A percentile compares a stretch with the other conserved stretches of the same genome.
Evolutionary conservation across 371 early-diverging fungal genomes (phyloP).

Genomic region (Lichtheimia hyalospora): DNA sequence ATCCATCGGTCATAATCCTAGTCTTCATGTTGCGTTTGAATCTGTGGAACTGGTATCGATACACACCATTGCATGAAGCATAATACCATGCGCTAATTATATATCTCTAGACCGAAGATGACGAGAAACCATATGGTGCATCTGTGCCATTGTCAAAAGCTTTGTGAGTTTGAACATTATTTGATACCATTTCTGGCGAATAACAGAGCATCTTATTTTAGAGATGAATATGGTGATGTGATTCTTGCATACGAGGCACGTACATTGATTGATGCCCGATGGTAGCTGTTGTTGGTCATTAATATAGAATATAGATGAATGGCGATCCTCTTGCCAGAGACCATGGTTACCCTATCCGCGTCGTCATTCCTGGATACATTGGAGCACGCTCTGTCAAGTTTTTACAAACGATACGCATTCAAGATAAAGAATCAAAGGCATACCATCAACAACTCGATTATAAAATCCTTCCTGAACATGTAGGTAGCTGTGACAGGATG

Average conservation of each 20-base stretch:
- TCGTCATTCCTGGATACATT: constrained; percentile 84
- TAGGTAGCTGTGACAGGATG: constrained; percentile 10
- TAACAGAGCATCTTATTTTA: constrained; percentile 13
- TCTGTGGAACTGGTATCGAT: constrained; percentile 67
- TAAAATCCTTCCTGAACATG: constrained; percentile 78
- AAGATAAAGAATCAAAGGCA: constrained; percentile 66
- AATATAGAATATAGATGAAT: constrained; percentile 68
- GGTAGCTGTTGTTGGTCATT: background rate
- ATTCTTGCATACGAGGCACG: constrained; percentile 71
- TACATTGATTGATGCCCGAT: background rate
- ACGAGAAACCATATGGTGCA: constrained; percentile 77
- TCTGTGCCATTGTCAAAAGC: constrained; percentile 82
- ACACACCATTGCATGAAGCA: background rate
- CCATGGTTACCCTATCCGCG: constrained; percentile 83
- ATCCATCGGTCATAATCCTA: constrained; percentile 30
- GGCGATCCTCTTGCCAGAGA: constrained; percentile 70
- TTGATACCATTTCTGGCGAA: background rate
- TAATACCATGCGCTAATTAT: background rate
- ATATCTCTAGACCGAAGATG: constrained; percentile 22
- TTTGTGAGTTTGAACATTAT: constrained; percentile 47
- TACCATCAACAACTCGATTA: constrained; percentile 85
- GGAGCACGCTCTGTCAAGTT: constrained; percentile 89
- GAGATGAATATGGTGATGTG: constrained; percentile 79
- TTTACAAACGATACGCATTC: constrained; percentile 62
- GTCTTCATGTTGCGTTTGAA: constrained; percentile 73